Evolutionary conservation across 331 rosid species (phyloP), one percentile per base, ranked within the genome.

Genomic region (Erythrophleum ivorense): DNA sequence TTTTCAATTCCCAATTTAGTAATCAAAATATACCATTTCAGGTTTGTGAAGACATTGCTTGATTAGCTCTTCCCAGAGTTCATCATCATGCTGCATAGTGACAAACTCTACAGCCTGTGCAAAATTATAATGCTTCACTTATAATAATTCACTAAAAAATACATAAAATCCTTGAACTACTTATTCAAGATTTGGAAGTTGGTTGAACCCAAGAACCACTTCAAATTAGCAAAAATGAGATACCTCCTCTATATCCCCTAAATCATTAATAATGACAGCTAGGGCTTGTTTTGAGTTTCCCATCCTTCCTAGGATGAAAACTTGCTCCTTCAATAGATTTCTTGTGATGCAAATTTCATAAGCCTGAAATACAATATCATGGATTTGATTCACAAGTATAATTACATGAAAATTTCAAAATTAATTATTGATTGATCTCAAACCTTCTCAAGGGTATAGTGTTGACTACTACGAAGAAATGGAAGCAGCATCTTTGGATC

Each of bases 181-280:
- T 29, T 40, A 73, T 75, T 53, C 36, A 58, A 45, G 76, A 63
- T 11, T 53, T 54, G 34, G 57, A 72, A 33, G 50, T 43, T 52
- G 58, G 67, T 21, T 49, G 16, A 78, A 60, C 58, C 38, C 69
- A 43, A 41, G 78, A 77, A 65, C 78, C 14, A 48, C 31, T 75
- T 84, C 50, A 70, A 65, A 13, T 55, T 9, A 40, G 73, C 86
- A 76, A 75, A 52, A 69, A 54, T 49, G n/a, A 75, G 67, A 78
- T 91, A 91, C 98, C 98, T 94, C 97, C 85, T 94, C 90, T 41
- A 94, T 91, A 85, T 94, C 97, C 58, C 97, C 97, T 73, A 94
- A 83, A 33, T 89, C 87, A 85, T 89, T 87, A 59, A 94, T 91
- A 88, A 90, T 89, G 41, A 94, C 88, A 82, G 95, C 83, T 19